These are phyloP conservation scores for Xylariaceae sp. DNA, from an alignment of 2,329 filamentous ascomycete species.

Conservation along the genomic window DNA sequence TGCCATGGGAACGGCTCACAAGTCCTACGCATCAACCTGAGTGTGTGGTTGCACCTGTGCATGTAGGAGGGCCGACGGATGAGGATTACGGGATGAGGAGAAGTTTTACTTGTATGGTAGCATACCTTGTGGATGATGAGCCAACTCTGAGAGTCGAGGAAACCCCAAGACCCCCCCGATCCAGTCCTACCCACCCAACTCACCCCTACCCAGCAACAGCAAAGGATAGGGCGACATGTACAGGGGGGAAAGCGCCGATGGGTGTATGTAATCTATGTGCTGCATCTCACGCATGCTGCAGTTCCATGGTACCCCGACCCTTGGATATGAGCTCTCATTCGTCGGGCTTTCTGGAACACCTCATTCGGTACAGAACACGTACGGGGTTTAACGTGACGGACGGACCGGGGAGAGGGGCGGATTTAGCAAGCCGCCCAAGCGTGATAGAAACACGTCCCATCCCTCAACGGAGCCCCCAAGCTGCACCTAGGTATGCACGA, in stretches of 20 bases:
- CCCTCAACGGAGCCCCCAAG: background rate
- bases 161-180: slow-evolving; percentile 4
- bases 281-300: slow-evolving; percentile 33
- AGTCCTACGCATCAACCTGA: background rate
- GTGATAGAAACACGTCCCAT: background rate
- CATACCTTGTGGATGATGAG: background rate
- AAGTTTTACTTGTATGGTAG: too few species aligned
- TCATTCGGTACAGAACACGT: slow-evolving; percentile 19
- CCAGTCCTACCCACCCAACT: slow-evolving; percentile 6
- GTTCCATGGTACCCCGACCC: slow-evolving; percentile 25
- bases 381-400: too few species aligned
- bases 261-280: slow-evolving; percentile 19
- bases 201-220: slow-evolving; percentile 3
- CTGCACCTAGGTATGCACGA: background rate
- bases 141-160: background rate
- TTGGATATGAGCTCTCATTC: slow-evolving; percentile 22
- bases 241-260: slow-evolving; percentile 14
- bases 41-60: too few species aligned
- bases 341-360: slow-evolving; percentile 20
- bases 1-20: background rate
- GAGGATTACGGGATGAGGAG: background rate
- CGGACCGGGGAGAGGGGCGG: too few species aligned
- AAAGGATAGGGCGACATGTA: slow-evolving; percentile 5
- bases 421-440: too few species aligned
- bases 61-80: background rate